phyloP scores from a whole-genome alignment of 176 grass and related monocot genomes.

The Carex scoparia region DNA sequence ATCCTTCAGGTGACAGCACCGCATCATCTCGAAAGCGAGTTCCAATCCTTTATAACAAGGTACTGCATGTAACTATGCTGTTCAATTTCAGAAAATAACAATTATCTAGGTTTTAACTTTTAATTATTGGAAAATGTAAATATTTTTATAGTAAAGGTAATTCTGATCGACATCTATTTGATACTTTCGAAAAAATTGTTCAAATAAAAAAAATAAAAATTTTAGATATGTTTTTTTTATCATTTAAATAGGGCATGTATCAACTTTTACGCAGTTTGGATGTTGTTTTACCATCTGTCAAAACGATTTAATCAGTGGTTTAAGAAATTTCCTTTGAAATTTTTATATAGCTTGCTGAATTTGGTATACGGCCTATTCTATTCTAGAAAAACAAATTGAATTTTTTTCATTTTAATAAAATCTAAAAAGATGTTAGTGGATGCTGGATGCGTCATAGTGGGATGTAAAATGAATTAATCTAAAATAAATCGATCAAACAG shows the following conservation, averaged over 20 bases:
- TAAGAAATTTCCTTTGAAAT: neutral
- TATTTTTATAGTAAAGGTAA: neutral
- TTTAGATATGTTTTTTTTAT: neutral
- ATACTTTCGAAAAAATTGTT: neutral
- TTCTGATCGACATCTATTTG: neutral
- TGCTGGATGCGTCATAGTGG: neutral
- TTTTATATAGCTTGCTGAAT: neutral
- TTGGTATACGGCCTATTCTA: neutral
- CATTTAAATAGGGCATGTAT: neutral
- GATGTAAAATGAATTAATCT: neutral
- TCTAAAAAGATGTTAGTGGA: neutral
- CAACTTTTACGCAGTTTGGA: neutral
- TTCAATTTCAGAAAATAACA: neutral
- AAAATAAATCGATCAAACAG: neutral
- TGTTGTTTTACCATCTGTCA: neutral
- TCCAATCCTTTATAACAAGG: conserved; percentile 25
- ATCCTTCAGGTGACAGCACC: conserved; percentile 18
- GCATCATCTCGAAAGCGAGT: conserved; percentile 6
- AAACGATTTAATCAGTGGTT: neutral
- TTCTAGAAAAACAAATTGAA: neutral
- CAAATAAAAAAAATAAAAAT: neutral
- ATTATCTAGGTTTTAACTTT: neutral
- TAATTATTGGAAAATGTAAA: neutral
- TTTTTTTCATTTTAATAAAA: neutral
- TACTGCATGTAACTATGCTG: neutral